A percentile compares a stretch with the other conserved stretches of the same genome.
phyloP scores from a whole-genome alignment of 306 rosid genomes.

The Fragaria ananassa region DNA sequence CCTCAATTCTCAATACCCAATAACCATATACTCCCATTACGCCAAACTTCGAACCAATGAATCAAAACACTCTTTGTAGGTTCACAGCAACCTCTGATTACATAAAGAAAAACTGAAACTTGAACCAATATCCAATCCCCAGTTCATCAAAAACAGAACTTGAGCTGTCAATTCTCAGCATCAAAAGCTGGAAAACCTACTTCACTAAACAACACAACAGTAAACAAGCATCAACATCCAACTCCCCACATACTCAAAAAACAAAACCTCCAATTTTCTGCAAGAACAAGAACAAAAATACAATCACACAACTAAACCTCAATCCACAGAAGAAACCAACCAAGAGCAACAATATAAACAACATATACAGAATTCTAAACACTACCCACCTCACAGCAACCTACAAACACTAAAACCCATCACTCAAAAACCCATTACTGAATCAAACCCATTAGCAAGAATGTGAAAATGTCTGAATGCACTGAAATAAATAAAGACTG shows the following conservation, averaged over 20 bases:
- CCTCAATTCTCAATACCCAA: constrained; percentile 29
- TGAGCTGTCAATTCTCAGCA: constrained; percentile 21
- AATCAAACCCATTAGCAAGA: constrained; percentile 18
- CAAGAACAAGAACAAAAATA: background rate
- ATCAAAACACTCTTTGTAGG: background rate
- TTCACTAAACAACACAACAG: constrained; percentile 16
- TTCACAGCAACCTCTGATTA: constrained; percentile 4
- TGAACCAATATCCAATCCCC: constrained; percentile 6
- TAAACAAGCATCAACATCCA: constrained; percentile 12
- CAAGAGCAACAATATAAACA: constrained; percentile 15
- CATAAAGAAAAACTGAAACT: background rate
- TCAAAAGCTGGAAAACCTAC: constrained; percentile 16
- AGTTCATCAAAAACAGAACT: constrained; percentile 18
- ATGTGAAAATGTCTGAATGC: constrained; percentile 19
- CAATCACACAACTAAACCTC: constrained; percentile 16
- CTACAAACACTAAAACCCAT: constrained; percentile 4
- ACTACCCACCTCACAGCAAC: constrained; percentile 16
- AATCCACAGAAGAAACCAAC: constrained; percentile 19
- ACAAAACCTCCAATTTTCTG: background rate
- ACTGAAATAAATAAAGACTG: background rate
- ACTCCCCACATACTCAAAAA: background rate
- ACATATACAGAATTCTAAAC: constrained; percentile 4
- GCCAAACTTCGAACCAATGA: constrained; percentile 19
- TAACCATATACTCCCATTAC: constrained; percentile 38
- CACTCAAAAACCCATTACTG: constrained; percentile 22